Conservation (phyloP, 495 filamentous ascomycete genomes). For the Stereocaulon alpinum region DNA sequence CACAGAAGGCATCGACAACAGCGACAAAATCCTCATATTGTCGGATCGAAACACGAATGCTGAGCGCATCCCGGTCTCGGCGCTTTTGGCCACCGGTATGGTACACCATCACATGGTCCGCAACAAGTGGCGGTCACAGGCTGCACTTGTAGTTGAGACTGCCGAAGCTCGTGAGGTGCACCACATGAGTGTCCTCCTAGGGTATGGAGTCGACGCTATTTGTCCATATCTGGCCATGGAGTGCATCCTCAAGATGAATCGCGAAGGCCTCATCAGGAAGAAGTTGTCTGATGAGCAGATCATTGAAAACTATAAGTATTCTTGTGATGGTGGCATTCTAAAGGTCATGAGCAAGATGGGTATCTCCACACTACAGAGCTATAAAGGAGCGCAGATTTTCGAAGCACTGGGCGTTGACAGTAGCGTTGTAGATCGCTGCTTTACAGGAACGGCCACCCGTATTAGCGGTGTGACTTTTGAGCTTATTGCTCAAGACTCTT, state of each 20-base stretch:
- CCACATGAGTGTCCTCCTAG: slow-evolving; percentile 95
- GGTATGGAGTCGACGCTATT: slow-evolving; percentile 92
- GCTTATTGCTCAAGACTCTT: slow-evolving; percentile 90
- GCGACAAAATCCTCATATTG: slow-evolving; percentile 79
- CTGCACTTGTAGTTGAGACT: slow-evolving; percentile 84
- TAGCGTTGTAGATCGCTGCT: slow-evolving; percentile 90
- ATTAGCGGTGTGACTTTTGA: slow-evolving; percentile 96
- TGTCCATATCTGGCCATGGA: slow-evolving; percentile 97
- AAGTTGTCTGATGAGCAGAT: slow-evolving; percentile 73
- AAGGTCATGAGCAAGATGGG: slow-evolving; percentile 99
- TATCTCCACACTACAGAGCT: slow-evolving; percentile 94
- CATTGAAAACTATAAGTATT: slow-evolving; percentile 96
- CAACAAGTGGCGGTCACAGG: slow-evolving; percentile 91
- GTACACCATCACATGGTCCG: slow-evolving; percentile 95
- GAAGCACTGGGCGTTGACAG: slow-evolving; percentile 98
- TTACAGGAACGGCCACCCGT: slow-evolving; percentile 88
- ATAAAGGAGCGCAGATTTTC: slow-evolving; percentile 99
- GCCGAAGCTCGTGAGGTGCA: slow-evolving; percentile 97
- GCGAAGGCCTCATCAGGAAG: slow-evolving; percentile 88
- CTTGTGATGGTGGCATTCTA: slow-evolving; percentile 92
- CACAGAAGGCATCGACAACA: slow-evolving; percentile 73
- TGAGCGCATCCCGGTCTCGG: slow-evolving; percentile 78
- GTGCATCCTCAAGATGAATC: slow-evolving; percentile 97
- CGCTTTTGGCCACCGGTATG: slow-evolving; percentile 83
- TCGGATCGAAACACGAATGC: slow-evolving; percentile 82